Evolutionary conservation across 257 asterid genomes (phyloP).

Genomic region (Perilla frutescens): DNA sequence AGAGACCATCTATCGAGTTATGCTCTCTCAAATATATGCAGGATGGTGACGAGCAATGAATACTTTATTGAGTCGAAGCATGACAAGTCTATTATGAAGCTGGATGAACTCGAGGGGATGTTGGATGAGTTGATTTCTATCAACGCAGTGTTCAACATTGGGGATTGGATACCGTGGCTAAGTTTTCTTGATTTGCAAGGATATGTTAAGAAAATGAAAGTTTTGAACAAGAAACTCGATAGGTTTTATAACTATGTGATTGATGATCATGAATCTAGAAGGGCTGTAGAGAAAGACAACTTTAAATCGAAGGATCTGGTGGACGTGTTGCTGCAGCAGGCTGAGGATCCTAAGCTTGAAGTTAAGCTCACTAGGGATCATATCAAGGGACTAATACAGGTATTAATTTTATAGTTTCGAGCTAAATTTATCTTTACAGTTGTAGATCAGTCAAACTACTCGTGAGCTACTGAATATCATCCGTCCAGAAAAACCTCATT

Average conservation of each 20-base stretch:
- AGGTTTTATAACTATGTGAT: conserved; percentile 8
- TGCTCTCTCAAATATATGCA: not conserved
- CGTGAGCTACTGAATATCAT: not conserved
- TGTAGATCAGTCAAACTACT: not conserved
- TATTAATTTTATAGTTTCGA: not conserved
- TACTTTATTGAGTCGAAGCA: not conserved
- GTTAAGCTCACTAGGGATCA: not conserved
- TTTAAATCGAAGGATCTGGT: not conserved
- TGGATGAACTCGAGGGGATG: not conserved
- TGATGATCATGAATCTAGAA: conserved; percentile 21
- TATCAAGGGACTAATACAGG: conserved; percentile 1
- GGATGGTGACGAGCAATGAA: not conserved
- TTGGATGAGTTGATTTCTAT: not conserved
- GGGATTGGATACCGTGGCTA: conserved; percentile 56
- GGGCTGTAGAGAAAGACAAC: not conserved
- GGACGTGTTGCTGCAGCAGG: not conserved
- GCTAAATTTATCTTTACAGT: too few relatives aligned
- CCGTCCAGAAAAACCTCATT: too few relatives aligned
- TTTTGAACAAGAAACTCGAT: conserved; percentile 40
- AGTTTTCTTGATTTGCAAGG: conserved; percentile 51
- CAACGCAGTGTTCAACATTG: not conserved
- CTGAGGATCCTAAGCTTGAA: conserved; percentile 1
- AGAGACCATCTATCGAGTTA: too few relatives aligned
- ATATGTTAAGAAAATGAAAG: conserved; percentile 53
- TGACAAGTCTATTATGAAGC: not conserved